Evolutionary conservation across 1,139 yeast genomes (phyloP).

Genomic region (Magnusiomyces magnusii): DNA sequence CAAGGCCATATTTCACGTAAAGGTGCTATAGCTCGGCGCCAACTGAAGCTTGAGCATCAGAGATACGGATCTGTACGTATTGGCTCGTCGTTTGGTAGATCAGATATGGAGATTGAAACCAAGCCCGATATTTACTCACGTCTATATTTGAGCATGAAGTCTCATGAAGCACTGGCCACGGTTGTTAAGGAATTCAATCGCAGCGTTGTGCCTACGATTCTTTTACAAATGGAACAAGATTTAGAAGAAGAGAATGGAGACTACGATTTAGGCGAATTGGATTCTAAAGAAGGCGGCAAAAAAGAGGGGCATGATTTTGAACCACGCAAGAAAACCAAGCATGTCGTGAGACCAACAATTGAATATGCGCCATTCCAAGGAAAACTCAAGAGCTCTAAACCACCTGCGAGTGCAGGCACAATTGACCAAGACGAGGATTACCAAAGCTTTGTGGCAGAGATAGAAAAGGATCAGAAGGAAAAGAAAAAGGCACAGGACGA

Average conservation of each 20-base stretch:
- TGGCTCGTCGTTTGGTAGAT: neutral
- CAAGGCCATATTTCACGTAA: conserved; percentile 4
- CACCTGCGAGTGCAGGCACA: neutral
- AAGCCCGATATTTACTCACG: conserved; percentile 4
- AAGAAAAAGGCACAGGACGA: conserved; percentile 1
- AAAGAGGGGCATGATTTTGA: neutral
- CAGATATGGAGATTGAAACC: neutral
- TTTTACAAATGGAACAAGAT: neutral
- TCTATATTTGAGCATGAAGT: neutral
- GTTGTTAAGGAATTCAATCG: neutral
- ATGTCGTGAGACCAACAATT: neutral
- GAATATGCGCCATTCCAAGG: conserved; percentile 4
- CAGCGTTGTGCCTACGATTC: neutral
- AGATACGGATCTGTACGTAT: neutral
- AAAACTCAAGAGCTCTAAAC: conserved; percentile 1
- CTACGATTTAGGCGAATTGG: neutral
- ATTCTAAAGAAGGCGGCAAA: neutral
- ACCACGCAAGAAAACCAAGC: neutral
- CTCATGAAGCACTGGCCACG: neutral
- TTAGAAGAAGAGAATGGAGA: neutral
- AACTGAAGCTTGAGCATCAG: neutral
- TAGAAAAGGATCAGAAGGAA: neutral
- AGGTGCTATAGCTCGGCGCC: neutral
- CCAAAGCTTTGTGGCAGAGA: neutral
- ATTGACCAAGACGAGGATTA: conserved; percentile 2